These are phyloP conservation scores for Lactifluus volemus DNA, from an alignment of 768 basidiomycete genomes.

Conservation along the genomic window DNA sequence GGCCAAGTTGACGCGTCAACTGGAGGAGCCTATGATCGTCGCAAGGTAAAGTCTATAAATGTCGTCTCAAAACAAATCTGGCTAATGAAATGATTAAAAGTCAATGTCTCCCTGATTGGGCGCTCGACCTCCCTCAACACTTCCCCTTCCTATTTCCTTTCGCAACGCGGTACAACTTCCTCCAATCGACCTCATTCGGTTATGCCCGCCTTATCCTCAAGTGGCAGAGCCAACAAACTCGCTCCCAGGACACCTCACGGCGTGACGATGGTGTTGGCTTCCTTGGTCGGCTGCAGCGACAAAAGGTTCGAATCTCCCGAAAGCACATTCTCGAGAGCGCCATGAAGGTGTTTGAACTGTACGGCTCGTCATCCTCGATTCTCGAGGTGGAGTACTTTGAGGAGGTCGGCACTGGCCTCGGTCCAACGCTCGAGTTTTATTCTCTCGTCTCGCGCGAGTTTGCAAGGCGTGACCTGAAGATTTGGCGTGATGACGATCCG, in stretches of 20 bases:
- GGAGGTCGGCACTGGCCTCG: conserved; percentile 95
- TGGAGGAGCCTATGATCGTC: conserved; percentile 99
- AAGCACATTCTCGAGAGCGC: conserved; percentile 93
- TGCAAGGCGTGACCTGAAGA: conserved; percentile 74
- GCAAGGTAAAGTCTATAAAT: conserved; percentile 56
- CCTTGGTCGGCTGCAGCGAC: conserved; percentile 85
- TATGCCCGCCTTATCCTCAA: conserved; percentile 92
- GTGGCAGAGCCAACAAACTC: conserved; percentile 84
- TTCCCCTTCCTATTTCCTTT: conserved; percentile 99
- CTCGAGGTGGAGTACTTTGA: conserved; percentile 99
- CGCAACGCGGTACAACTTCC: conserved; percentile 92
- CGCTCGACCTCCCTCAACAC: conserved; percentile 87
- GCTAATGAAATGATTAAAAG: conserved; percentile 32
- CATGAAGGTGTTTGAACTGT: conserved; percentile 93
- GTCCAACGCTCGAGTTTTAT: conserved; percentile 97
- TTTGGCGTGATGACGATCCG: conserved; percentile 84
- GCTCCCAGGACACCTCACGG: conserved; percentile 69
- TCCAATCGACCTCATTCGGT: conserved; percentile 96
- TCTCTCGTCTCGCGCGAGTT: conserved; percentile 96
- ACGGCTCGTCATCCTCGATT: conserved; percentile 88
- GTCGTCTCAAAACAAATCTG: neutral
- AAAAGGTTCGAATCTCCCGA: conserved; percentile 94
- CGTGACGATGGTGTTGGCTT: conserved; percentile 89
- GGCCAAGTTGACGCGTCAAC: conserved; percentile 92
- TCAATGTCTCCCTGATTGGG: conserved; percentile 96